Base-by-base conservation (phyloP, 805 yeast genomes). In the Alloascoidea hylecoeti region DNA sequence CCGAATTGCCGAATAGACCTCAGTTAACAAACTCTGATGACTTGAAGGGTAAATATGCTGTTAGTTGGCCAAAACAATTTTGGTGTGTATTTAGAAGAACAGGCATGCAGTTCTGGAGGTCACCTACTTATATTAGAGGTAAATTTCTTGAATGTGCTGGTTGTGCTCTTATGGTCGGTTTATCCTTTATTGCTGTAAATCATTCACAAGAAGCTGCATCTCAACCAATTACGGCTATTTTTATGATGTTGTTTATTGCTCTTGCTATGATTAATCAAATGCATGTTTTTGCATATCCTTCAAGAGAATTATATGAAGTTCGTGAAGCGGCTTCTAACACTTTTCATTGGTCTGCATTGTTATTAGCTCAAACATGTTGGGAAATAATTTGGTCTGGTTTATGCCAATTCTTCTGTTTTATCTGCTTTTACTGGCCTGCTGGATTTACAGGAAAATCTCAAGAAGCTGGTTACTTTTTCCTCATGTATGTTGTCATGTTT, bases 271-370 rank as follows among this genome's bases (percentile, higher is more conserved):
- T 71, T 46, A 74, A 78, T 49, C 84, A 78, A 56, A 66, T 74
- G 39, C 65, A 68, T 40, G 78, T 77, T 17, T 63, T 71, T 35
- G 60, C 57, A 15, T 63, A 75, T 15, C n/a, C n/a, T n/a, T n/a
- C n/a, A n/a, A 66, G 86, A 49, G 78, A 73, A 41, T 52, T 78
- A 33, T 80, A 58, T 49, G 88, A 79, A 53, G 81, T 71, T 13
- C 66, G 89, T 49, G 89, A 80, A 50, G 64, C 73, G 15, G 68
- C 74, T 41, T 75, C 84, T 3, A 78, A 78, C 49, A 80, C 82
- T 33, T 79, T 74, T 60, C 79, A 75, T 48, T 80, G 88, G 88
- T 61, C 74, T 17, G 54, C 68, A 33, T 55, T 80, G 54, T 49
- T 77, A 36, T 37, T 75, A 14, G 55, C 78, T 4, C 76, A 75